A percentile compares a stretch with the other conserved stretches of the same genome.
Conservation (phyloP, 345 rosid genomes). For the rapeseed (Brassica napus) region Da-Ae NC_063452.1:1336001-1336500, state of each 20-base stretch:
- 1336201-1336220: slow-evolving; percentile 50
- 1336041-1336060: slow-evolving; percentile 37
- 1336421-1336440: neutral
- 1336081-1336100: slow-evolving; percentile 57
- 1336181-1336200: slow-evolving; percentile 48
- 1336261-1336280: slow-evolving; percentile 48
- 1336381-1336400: neutral
- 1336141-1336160: slow-evolving; percentile 44
- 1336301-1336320: neutral
- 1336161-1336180: slow-evolving; percentile 67
- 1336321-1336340: neutral
- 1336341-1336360: slow-evolving; percentile 6
- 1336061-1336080: slow-evolving; percentile 47
- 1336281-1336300: neutral
- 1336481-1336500: neutral
- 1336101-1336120: slow-evolving; percentile 63
- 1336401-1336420: neutral
- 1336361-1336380: slow-evolving; percentile 4
- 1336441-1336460: neutral
- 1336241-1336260: slow-evolving; percentile 69
- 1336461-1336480: neutral
- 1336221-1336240: slow-evolving; percentile 56
- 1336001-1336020: neutral
- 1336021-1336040: slow-evolving; percentile 18
- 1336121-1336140: slow-evolving; percentile 57